Conservation (phyloP, 2,329 filamentous ascomycete genomes). For the Pyrenochaeta sp. region DNA sequence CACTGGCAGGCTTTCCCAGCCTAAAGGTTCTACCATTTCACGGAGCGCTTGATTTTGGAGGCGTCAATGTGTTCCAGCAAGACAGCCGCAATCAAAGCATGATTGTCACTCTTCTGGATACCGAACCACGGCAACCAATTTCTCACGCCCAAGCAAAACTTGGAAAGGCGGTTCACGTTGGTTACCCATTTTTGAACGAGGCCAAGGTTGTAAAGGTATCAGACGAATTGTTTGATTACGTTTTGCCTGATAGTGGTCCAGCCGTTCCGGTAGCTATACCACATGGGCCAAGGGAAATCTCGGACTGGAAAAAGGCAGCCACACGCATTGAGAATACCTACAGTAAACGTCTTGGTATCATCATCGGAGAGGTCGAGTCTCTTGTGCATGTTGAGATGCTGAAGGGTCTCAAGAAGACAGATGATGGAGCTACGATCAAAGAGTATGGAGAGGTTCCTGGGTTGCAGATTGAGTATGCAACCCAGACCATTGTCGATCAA, state of each 20-base stretch:
- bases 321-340: conserved; percentile 85
- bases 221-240: conserved; percentile 92
- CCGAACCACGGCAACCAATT: conserved; percentile 73
- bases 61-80: conserved; percentile 92
- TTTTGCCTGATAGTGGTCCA: conserved; percentile 69
- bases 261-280: conserved; percentile 70
- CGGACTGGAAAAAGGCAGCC: conserved; percentile 84
- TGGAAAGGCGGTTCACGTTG: conserved; percentile 85
- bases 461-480: conserved; percentile 87
- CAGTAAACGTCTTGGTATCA: conserved; percentile 87
- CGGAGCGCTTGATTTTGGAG: conserved; percentile 83
- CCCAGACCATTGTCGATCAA: conserved; percentile 87
- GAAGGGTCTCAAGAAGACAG: conserved; percentile 87
- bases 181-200: conserved; percentile 95
- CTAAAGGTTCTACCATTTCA: conserved; percentile 85
- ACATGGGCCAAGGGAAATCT: conserved; percentile 77
- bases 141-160: conserved; percentile 79
- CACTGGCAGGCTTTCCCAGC: conserved; percentile 93
- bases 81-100: conserved; percentile 97
- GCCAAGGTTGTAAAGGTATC: conserved; percentile 88
- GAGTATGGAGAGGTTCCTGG: conserved; percentile 88
- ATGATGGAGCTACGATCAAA: conserved; percentile 89
- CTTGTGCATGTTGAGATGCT: conserved; percentile 93
- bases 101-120: conserved; percentile 82
- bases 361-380: conserved; percentile 86